phyloP scores from a whole-genome alignment of 371 early-diverging fungal genomes.

The Coemansia sp. region DNA sequence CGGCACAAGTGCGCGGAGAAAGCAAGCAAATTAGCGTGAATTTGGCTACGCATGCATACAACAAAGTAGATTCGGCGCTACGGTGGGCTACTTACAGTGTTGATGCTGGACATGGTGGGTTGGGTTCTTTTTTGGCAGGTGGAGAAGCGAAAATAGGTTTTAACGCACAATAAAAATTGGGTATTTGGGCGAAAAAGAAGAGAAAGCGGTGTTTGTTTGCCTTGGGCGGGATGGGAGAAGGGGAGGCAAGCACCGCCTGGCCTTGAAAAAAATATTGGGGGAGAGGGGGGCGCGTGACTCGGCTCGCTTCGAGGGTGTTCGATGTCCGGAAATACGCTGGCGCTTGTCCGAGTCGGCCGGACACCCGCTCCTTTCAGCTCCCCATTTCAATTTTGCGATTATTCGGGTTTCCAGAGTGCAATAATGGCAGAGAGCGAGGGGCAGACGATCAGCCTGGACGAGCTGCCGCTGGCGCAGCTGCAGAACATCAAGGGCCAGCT shows the following conservation, averaged over 20 bases:
- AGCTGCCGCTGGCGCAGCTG: conserved; percentile 81
- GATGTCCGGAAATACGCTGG: no score
- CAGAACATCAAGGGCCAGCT: conserved; percentile 81
- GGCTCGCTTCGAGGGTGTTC: conserved; percentile 1
- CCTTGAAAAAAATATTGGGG: conserved; percentile 1
- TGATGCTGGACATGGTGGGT: conserved; percentile 25
- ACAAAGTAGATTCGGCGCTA: neutral
- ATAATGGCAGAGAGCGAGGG: conserved; percentile 2
- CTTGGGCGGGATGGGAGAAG: neutral
- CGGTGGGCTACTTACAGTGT: conserved; percentile 32
- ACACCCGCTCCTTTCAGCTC: no score
- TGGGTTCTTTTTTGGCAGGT: neutral
- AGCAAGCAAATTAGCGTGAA: neutral
- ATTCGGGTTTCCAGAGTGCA: neutral
- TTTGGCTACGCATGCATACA: neutral
- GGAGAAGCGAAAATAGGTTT: neutral
- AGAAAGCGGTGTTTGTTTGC: conserved; percentile 5
- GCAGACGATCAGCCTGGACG: conserved; percentile 69
- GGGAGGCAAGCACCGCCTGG: neutral
- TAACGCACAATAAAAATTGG: conserved; percentile 8
- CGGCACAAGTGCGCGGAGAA: no score
- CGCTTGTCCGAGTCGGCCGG: no score
- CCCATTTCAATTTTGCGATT: no score
- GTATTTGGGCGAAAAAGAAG: neutral
- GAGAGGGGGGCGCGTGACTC: conserved; percentile 1